Conservation (phyloP, 2,329 filamentous ascomycete genomes). For the Cercospora berteroae region DNA sequence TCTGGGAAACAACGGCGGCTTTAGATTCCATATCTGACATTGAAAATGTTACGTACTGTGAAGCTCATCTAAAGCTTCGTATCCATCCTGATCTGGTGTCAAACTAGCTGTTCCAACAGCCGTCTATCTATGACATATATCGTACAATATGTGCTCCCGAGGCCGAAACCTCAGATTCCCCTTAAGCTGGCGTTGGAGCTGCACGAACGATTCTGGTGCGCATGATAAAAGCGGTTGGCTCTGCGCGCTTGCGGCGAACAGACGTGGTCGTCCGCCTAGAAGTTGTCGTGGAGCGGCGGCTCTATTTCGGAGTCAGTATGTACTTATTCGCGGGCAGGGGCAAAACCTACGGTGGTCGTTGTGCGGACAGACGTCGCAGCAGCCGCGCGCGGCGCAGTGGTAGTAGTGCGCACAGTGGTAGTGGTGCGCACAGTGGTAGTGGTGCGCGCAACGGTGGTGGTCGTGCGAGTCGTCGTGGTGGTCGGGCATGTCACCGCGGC, state of each 20-base stretch:
- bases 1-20: neutral
- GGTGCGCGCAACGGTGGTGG: neutral
- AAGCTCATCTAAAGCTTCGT: neutral
- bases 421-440: neutral
- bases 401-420: neutral
- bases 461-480: neutral
- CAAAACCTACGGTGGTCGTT: neutral
- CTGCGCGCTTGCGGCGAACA: constrained; percentile 5
- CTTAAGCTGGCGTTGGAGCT: neutral
- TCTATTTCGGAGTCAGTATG: neutral
- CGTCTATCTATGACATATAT: neutral
- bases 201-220: neutral
- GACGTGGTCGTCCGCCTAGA: constrained; percentile 17
- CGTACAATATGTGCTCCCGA: neutral
- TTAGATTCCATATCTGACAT: neutral
- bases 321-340: neutral
- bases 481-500: neutral
- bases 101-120: neutral
- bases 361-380: neutral
- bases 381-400: neutral
- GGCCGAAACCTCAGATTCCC: neutral
- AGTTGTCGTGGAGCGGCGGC: neutral
- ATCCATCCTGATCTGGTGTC: neutral
- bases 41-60: neutral
- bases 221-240: constrained; percentile 2